phyloP scores from a whole-genome alignment of 306 rosid species.

The Cicer cuneatum region DNA sequence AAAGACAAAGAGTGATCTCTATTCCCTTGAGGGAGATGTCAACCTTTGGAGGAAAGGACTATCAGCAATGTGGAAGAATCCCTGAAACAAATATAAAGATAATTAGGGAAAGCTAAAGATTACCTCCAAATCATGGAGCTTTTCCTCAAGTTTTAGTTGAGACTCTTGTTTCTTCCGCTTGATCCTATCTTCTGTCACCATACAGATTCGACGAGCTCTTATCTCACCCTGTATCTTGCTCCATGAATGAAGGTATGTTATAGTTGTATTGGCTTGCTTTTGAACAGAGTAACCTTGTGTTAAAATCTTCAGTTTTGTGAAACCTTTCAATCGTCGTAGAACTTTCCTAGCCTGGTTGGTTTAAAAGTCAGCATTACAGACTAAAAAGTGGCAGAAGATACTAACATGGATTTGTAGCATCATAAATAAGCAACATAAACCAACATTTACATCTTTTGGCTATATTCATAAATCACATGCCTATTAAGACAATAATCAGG shows the following conservation, averaged over 20 bases:
- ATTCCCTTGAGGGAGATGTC: too few species aligned
- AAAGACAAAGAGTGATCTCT: too few species aligned
- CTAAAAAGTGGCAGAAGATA: conserved; percentile 17
- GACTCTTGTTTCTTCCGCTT: conserved; percentile 80
- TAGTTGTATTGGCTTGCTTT: conserved; percentile 76
- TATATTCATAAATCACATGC: conserved; percentile 22
- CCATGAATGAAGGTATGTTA: conserved; percentile 87
- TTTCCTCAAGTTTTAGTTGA: conserved; percentile 92
- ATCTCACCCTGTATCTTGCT: conserved; percentile 77
- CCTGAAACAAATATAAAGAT: conserved; percentile 12
- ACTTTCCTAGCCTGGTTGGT: conserved; percentile 77
- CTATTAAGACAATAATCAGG: conserved; percentile 8
- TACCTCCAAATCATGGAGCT: conserved; percentile 90
- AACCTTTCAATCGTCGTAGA: conserved; percentile 73
- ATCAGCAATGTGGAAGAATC: too few species aligned
- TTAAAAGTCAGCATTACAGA: conserved; percentile 35
- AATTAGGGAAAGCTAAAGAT: conserved; percentile 27
- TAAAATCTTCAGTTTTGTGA: conserved; percentile 64
- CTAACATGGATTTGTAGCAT: background rate
- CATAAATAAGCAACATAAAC: background rate
- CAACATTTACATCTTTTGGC: conserved; percentile 11
- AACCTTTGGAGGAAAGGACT: too few species aligned
- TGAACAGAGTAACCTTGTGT: conserved; percentile 61
- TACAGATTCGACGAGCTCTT: conserved; percentile 78
- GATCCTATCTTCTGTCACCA: conserved; percentile 90